Evolutionary conservation across 148 eudicot species (phyloP).

Genomic region (Nepenthes gracilis): DNA sequence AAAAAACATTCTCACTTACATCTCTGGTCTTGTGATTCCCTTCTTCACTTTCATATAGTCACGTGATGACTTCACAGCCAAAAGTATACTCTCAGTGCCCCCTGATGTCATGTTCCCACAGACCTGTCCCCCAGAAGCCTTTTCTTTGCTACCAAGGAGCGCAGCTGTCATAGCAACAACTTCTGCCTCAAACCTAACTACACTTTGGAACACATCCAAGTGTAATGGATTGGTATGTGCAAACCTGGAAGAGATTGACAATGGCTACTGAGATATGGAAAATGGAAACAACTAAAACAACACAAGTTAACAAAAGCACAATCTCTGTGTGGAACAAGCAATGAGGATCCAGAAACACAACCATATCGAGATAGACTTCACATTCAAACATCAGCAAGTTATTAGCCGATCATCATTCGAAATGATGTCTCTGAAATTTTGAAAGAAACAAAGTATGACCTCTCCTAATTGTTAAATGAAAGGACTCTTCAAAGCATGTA

Average conservation of each 20-base stretch:
- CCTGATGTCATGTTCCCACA: slow-evolving; percentile 99
- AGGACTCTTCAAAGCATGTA: too few species aligned
- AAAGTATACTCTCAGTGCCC: slow-evolving; percentile 91
- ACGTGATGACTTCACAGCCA: slow-evolving; percentile 91
- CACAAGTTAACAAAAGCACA: background rate
- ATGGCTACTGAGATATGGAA: background rate
- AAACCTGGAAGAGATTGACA: slow-evolving; percentile 46
- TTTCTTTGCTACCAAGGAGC: slow-evolving; percentile 72
- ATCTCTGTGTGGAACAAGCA: too few species aligned
- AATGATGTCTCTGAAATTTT: too few species aligned
- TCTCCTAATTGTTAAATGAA: too few species aligned
- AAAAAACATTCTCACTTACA: slow-evolving; percentile 30
- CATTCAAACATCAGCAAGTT: too few species aligned
- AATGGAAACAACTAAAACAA: background rate
- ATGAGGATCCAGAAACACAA: too few species aligned
- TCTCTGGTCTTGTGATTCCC: slow-evolving; percentile 77
- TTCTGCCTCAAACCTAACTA: slow-evolving; percentile 77
- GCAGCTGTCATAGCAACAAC: slow-evolving; percentile 98
- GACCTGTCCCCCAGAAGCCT: slow-evolving; percentile 76
- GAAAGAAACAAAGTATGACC: too few species aligned
- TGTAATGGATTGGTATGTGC: slow-evolving; percentile 98
- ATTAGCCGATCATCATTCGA: too few species aligned
- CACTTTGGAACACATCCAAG: slow-evolving; percentile 86
- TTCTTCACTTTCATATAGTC: slow-evolving; percentile 83
- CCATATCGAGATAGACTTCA: too few species aligned